Evolutionary conservation across 371 early-diverging fungal genomes (phyloP).

Genomic region (Synchytrium microbalum): DNA sequence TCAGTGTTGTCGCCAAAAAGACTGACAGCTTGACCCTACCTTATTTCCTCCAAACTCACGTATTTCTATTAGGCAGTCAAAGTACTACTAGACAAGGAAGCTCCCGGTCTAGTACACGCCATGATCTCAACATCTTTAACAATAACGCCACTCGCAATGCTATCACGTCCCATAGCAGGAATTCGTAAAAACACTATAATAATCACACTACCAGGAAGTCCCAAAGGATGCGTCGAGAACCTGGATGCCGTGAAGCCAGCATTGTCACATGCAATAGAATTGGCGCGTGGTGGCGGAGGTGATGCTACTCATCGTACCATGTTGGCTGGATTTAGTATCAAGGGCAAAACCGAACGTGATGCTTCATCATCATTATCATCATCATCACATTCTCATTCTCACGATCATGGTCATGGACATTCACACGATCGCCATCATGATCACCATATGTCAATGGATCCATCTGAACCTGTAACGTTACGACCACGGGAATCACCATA

Average conservation of each 20-base stretch:
- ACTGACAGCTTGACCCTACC: too few species aligned
- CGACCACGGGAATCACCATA: constrained; percentile 74
- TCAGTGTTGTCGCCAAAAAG: too few species aligned
- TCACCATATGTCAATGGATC: not conserved
- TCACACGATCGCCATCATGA: not conserved
- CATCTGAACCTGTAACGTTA: constrained; percentile 38
- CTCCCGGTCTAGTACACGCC: constrained; percentile 68
- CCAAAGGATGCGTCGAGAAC: constrained; percentile 78
- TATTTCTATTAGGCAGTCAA: constrained; percentile 45
- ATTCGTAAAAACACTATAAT: constrained; percentile 59
- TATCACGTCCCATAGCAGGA: constrained; percentile 76
- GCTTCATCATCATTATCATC: constrained; percentile 35
- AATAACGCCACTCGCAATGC: constrained; percentile 81
- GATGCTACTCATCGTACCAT: constrained; percentile 35
- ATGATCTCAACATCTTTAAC: constrained; percentile 61
- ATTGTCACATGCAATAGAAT: constrained; percentile 75
- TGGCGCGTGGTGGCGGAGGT: constrained; percentile 49
- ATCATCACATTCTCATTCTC: constrained; percentile 32
- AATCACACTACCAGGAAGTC: constrained; percentile 81
- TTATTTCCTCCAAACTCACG: not conserved
- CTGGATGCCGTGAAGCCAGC: constrained; percentile 56
- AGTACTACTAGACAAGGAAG: constrained; percentile 58
- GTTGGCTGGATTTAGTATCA: constrained; percentile 16
- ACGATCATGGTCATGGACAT: constrained; percentile 29
- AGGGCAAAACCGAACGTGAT: constrained; percentile 12